Conservation (phyloP, 2,329 filamentous ascomycete species). For the Uncinocarpus reesii region DNA sequence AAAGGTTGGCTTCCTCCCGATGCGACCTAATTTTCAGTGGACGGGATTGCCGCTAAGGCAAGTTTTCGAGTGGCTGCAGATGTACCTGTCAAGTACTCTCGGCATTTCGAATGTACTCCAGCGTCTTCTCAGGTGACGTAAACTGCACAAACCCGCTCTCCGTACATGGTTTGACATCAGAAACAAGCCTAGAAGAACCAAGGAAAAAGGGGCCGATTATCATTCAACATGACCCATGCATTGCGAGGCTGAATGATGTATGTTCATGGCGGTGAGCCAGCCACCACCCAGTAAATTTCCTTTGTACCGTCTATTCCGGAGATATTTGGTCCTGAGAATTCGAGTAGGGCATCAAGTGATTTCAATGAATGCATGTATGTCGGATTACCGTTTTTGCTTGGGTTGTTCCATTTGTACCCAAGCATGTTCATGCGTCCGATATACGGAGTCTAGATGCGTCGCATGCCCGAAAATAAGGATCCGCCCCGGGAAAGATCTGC, state of each 20-base stretch:
- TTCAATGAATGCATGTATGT: not conserved
- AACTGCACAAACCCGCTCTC: slow-evolving; percentile 6
- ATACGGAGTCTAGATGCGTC: not conserved
- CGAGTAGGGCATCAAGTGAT: not conserved
- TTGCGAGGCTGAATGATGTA: slow-evolving; percentile 1
- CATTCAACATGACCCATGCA: not conserved
- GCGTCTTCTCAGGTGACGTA: not conserved
- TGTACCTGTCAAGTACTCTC: not conserved
- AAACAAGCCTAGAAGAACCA: not conserved
- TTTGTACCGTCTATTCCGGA: not conserved
- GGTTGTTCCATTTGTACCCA: not conserved
- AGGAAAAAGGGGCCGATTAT: slow-evolving; percentile 6
- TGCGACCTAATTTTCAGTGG: slow-evolving; percentile 2
- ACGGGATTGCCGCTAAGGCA: slow-evolving; percentile 5
- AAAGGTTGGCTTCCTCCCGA: not conserved
- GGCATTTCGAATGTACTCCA: slow-evolving; percentile 1
- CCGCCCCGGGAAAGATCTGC: not conserved
- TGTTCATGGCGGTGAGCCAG: slow-evolving; percentile 5
- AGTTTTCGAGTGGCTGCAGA: not conserved
- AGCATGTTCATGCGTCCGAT: not conserved
- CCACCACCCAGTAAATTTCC: not conserved
- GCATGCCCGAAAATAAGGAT: not conserved
- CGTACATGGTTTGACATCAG: slow-evolving; percentile 2
- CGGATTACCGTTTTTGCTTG: not conserved
- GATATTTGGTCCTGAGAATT: not conserved